These are phyloP conservation scores for Ceratocystis variospora DNA, from an alignment of 2,329 filamentous ascomycete species.

Conservation along the genomic window DNA sequence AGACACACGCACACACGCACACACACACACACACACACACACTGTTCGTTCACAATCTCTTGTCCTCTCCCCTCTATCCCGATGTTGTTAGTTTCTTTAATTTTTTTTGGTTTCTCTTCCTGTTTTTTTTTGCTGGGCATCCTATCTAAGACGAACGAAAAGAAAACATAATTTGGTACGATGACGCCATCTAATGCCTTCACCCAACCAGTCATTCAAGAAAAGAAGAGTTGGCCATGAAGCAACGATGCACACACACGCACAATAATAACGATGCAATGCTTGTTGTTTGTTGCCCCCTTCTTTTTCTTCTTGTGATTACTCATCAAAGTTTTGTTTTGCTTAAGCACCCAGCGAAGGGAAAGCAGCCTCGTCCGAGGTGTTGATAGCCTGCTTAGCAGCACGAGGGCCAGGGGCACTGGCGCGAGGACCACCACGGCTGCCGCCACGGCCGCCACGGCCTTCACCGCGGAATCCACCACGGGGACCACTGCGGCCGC, in stretches of 20 bases:
- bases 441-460: constrained; percentile 34
- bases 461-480: constrained; percentile 35
- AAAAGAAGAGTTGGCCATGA: not conserved
- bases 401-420: constrained; percentile 27
- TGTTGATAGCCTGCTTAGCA: constrained; percentile 33
- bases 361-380: constrained; percentile 45
- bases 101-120: constrained; percentile 17
- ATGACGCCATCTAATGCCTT: not conserved
- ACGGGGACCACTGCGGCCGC: constrained; percentile 38
- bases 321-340: constrained; percentile 20
- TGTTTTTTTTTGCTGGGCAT: constrained; percentile 13
- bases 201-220: not conserved
- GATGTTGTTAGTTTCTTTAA: constrained; percentile 15
- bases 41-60: not conserved
- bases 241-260: not conserved
- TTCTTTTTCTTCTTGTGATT: not conserved
- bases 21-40: not conserved
- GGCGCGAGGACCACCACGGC: constrained; percentile 31
- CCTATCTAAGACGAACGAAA: constrained; percentile 1
- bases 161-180: not conserved
- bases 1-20: not conserved
- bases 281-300: not conserved
- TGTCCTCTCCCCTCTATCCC: not conserved
- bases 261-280: not conserved
- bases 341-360: constrained; percentile 46